A percentile compares a stretch with the other conserved stretches of the same genome.
Evolutionary conservation across 2,329 filamentous ascomycete species (phyloP).

Genomic region (Penicillium aurantiogriseum): DNA sequence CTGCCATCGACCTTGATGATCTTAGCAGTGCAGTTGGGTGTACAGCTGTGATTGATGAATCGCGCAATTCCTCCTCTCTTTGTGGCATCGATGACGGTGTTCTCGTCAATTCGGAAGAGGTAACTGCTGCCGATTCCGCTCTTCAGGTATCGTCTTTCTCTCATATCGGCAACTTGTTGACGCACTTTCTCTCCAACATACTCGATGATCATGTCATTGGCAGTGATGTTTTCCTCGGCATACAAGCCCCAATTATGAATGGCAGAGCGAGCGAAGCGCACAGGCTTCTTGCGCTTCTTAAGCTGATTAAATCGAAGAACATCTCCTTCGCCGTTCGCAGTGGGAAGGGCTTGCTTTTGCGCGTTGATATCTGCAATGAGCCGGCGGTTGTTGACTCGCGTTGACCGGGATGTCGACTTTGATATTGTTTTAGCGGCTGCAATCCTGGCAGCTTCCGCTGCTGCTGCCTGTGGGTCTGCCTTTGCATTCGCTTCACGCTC

Average conservation of each 20-base stretch:
- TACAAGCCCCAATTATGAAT: conserved; percentile 99
- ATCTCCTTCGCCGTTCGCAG: conserved; percentile 76
- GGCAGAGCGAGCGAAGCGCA: conserved; percentile 94
- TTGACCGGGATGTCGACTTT: conserved; percentile 88
- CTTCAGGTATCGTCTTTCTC: conserved; percentile 87
- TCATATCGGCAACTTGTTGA: conserved; percentile 94
- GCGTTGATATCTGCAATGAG: conserved; percentile 93
- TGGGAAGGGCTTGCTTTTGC: conserved; percentile 73
- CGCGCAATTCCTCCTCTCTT: conserved; percentile 97
- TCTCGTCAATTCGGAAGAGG: conserved; percentile 96
- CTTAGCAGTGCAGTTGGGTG: conserved; percentile 97
- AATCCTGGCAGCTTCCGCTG: conserved; percentile 69
- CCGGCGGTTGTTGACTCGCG: conserved; percentile 91
- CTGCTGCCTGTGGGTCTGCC: conserved; percentile 64
- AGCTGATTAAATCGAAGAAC: conserved; percentile 97
- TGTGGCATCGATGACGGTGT: conserved; percentile 94
- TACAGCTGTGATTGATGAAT: conserved; percentile 98
- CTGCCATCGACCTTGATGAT: conserved; percentile 99
- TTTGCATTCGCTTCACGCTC: conserved; percentile 73
- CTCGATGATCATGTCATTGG: conserved; percentile 99
- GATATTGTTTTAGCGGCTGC: conserved; percentile 76
- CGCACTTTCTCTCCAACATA: conserved; percentile 97
- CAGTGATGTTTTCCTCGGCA: conserved; percentile 93
- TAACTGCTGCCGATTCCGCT: conserved; percentile 97
- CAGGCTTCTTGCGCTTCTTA: conserved; percentile 98